Base-by-base conservation (phyloP, 257 asterid species). In the Verbena officinalis region DNA sequence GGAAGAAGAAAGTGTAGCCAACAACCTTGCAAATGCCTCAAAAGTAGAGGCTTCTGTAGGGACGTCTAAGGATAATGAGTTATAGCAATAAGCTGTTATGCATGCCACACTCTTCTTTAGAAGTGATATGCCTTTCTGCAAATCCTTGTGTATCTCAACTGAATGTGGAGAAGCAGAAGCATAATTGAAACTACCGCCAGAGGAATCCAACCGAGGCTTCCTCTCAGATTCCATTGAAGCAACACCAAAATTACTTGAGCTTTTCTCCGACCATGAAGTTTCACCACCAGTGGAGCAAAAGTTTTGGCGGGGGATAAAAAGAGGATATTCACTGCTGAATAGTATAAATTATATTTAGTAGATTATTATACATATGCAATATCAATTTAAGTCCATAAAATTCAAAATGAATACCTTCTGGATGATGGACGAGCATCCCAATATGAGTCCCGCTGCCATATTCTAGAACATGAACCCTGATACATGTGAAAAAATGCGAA, bases 361-460 rank as follows among this genome's bases (percentile, higher is more conserved):
- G 54, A 55, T 44, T 21, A 46, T 19, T 19, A 23, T 19, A 56
- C 30, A 59, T 51, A 21, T 56, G 65, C 31, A 11, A 53, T n/a
- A 64, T 45, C 56, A 59, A 60, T 30, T 44, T 33, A 33, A 27
- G 15, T 8, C 13, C 43, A 22, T 16, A 58, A 48, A 65, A n/a
- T 49, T 55, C 36, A 33, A 67, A 54, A 59, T 53, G 15, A 70
- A 43, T 78, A 94, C 99, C 99, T 84, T 78, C 97, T 80, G 38
- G 99, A 86, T 34, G 96, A 90, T 69, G 99, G 99, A 49, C 96
- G 95, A 46, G 99, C 91, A 78, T 90, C 95, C 96, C 96, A 94
- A 73, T 86, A 94, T 13, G 97, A 88, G 79, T 83, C 87, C 59
- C 96, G 87, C 75, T 94, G 99, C 99, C 99, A 94, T 81, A 90